These are phyloP conservation scores for Hypoxylon crocopeplum DNA, from an alignment of 495 filamentous ascomycete species.

Conservation along the genomic window DNA sequence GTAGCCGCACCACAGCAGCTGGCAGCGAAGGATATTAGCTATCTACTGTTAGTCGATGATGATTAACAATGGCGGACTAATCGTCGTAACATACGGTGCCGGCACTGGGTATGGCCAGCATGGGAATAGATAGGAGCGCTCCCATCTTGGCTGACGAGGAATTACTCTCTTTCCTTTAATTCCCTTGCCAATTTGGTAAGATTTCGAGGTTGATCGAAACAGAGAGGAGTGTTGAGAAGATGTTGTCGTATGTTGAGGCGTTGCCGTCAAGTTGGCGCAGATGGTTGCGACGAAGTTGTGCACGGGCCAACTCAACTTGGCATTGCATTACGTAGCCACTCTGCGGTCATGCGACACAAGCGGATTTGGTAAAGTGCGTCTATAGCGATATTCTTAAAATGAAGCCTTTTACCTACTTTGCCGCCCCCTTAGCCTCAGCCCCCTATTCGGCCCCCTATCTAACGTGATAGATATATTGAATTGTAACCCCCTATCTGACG, in stretches of 20 bases:
- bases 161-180: no score
- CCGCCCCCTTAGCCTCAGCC: no score
- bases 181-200: background rate
- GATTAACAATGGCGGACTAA: background rate
- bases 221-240: background rate
- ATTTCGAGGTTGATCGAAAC: background rate
- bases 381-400: conserved; percentile 1
- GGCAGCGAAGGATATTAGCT: conserved; percentile 78
- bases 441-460: no score
- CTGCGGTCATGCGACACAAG: conserved; percentile 2
- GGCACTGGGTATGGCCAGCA: conserved; percentile 85
- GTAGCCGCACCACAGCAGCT: conserved; percentile 96
- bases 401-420: no score
- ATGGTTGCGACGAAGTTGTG: conserved; percentile 16
- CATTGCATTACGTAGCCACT: conserved; percentile 17
- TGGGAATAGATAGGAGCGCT: conserved; percentile 85
- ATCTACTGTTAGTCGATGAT: conserved; percentile 14
- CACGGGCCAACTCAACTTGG: conserved; percentile 13
- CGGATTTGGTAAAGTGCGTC: background rate
- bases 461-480: no score
- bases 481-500: no score
- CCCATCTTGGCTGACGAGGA: conserved; percentile 72
- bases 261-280: conserved; percentile 12
- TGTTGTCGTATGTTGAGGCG: background rate
- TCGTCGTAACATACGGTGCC: conserved; percentile 72